These are phyloP conservation scores for Aspergillus oerlinghausenensis DNA, from an alignment of 2,329 filamentous ascomycete genomes.

Conservation along the genomic window DNA sequence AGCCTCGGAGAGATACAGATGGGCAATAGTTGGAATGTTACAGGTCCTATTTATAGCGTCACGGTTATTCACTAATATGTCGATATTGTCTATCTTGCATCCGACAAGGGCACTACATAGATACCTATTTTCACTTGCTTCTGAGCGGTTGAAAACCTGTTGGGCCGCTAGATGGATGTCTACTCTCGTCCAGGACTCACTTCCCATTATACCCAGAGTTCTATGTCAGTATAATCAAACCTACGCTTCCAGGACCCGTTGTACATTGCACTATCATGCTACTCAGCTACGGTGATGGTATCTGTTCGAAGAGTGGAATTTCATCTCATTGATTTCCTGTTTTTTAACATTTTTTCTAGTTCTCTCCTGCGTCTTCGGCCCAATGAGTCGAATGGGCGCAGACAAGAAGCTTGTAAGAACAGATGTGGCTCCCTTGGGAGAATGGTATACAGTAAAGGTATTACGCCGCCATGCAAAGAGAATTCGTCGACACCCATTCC, in stretches of 20 bases:
- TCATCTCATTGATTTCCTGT: constrained; percentile 4
- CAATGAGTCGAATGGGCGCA: constrained; percentile 1
- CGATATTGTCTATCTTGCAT: not conserved
- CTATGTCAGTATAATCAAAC: not conserved
- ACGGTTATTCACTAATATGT: not conserved
- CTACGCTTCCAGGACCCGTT: not conserved
- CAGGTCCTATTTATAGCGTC: not conserved
- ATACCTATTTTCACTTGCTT: not conserved
- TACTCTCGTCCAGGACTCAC: not conserved
- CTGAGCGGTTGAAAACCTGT: not conserved
- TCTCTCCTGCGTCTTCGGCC: not conserved
- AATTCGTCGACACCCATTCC: constrained; percentile 2
- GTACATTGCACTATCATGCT: not conserved
- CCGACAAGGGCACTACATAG: not conserved
- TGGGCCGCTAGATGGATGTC: not conserved
- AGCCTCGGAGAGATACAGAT: constrained; percentile 14
- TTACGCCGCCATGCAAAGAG: constrained; percentile 21
- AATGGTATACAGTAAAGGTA: constrained; percentile 13
- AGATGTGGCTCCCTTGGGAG: constrained; percentile 1
- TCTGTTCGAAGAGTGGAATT: constrained; percentile 15
- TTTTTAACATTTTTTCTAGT: constrained; percentile 6
- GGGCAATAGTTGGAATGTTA: not conserved
- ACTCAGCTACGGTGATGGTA: not conserved
- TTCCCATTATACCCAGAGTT: not conserved
- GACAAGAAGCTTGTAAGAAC: constrained; percentile 4